Evolutionary conservation across 108 stramenopile genomes (phyloP), one percentile per base, ranked within the genome.

Genomic region (Cylindrotheca closterium): DNA sequence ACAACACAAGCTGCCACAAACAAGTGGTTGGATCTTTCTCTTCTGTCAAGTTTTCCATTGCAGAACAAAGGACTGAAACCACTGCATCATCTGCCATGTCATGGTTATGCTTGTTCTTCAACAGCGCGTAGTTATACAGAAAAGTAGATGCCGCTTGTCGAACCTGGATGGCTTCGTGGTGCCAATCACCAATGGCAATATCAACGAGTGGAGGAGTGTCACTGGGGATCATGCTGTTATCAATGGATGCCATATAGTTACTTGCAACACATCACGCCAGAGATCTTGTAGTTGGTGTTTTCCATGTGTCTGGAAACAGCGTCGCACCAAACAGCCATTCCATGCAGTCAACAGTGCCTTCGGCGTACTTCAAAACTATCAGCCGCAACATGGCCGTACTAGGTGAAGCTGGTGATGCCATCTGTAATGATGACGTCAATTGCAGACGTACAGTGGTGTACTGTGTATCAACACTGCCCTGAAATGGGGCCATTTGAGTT

Each of bases 141-240:
- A 79, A 90, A 10, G 88, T 81, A 21, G 47, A 42, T 0, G 81
- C 85, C 21, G 81, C 82, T 50, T 86, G 84, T 34, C 82, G 74
- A 32, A 60, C 81, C 32, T 64, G 51, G 45, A n/a, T 32, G 28
- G 47, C 4, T 34, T 47, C 37, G 29, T 55, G 54, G 30, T 47
- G n/a, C 49, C 51, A 51, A 32, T 52, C 33, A 31, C 51, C 47
- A 32, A 37, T 37, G 12, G 33, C 51, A 12, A 29, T 51, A 21
- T 52, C 33, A 4, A 37, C 50, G 49, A 56, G 32, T 55, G 45
- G 23, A 31, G 30, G 18, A 66, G 51, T 54, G 47, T 33, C 19
- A 24, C 70, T 12, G 57, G 51, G 55, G n/a, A 57, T 27, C 31
- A 1, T 57, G 24, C 24, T 25, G 51, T 52, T 5, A 23, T 23